Conservation (phyloP, 2,329 filamentous ascomycete genomes). For the Pseudocercospora macadamiae region DNA sequence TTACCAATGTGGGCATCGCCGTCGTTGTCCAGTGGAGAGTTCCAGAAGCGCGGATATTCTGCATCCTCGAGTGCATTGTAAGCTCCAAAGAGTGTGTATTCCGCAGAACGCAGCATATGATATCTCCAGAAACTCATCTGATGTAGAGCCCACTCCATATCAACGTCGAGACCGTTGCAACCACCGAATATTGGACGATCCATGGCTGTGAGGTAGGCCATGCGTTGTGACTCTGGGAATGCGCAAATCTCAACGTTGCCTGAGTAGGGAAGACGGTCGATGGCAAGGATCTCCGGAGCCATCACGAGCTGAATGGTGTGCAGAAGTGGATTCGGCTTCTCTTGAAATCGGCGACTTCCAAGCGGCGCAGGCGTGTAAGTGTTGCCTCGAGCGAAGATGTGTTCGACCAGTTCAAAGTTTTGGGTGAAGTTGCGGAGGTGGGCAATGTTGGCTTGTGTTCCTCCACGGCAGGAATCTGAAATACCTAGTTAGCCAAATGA, state of each 20-base stretch:
- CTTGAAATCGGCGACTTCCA: neutral
- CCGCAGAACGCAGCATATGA: slow-evolving; percentile 47
- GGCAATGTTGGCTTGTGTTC: neutral
- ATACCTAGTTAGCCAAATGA: slow-evolving; percentile 8
- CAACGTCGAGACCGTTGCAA: slow-evolving; percentile 41
- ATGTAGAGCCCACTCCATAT: slow-evolving; percentile 52
- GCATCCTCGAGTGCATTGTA: slow-evolving; percentile 41
- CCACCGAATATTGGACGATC: slow-evolving; percentile 48
- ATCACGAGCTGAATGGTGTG: slow-evolving; percentile 37
- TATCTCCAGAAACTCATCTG: slow-evolving; percentile 58
- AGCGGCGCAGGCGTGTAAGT: neutral
- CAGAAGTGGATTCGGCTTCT: slow-evolving; percentile 21
- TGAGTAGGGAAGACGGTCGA: slow-evolving; percentile 7
- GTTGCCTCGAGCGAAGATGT: slow-evolving; percentile 4
- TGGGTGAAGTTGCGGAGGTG: slow-evolving; percentile 1
- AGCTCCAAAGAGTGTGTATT: slow-evolving; percentile 42
- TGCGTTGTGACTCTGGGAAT: slow-evolving; percentile 51
- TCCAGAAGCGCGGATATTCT: slow-evolving; percentile 46
- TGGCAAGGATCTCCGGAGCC: slow-evolving; percentile 33
- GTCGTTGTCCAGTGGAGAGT: slow-evolving; percentile 19
- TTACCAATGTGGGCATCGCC: slow-evolving; percentile 40
- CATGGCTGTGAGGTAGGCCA: slow-evolving; percentile 45
- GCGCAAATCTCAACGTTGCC: slow-evolving; percentile 12
- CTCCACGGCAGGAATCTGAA: slow-evolving; percentile 11
- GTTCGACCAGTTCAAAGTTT: slow-evolving; percentile 10